Evolutionary conservation across 257 asterid genomes (phyloP).

Genomic region (Coffea canephora): DNA sequence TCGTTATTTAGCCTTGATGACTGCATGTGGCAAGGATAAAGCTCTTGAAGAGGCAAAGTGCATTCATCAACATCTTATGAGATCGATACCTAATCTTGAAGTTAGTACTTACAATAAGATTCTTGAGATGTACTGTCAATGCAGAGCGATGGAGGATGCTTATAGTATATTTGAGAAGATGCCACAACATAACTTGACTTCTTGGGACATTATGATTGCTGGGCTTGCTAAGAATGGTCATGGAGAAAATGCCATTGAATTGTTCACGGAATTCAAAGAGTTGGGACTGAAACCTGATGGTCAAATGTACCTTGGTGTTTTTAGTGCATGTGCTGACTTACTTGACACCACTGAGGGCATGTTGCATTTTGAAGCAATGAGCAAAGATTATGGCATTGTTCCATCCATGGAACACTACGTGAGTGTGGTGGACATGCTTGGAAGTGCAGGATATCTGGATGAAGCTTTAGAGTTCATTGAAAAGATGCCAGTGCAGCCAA

Average conservation of each 20-base stretch:
- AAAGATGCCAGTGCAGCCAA: conserved; percentile 60
- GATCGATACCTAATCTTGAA: conserved; percentile 43
- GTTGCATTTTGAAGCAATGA: conserved; percentile 76
- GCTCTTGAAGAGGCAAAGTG: conserved; percentile 60
- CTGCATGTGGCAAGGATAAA: conserved; percentile 59
- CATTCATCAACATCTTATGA: conserved; percentile 56
- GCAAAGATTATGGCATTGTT: conserved; percentile 50
- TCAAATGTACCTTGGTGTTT: conserved; percentile 59
- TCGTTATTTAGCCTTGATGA: conserved; percentile 49
- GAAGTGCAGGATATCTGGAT: conserved; percentile 62
- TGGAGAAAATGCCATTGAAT: conserved; percentile 63
- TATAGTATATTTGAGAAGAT: conserved; percentile 55
- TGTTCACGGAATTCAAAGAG: conserved; percentile 64
- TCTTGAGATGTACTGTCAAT: conserved; percentile 65
- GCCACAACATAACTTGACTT: conserved; percentile 57
- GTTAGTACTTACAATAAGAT: conserved; percentile 51
- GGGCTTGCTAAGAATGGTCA: conserved; percentile 65
- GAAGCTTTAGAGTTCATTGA: conserved; percentile 82
- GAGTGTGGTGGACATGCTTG: conserved; percentile 67
- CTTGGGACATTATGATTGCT: conserved; percentile 85
- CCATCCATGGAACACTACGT: conserved; percentile 75
- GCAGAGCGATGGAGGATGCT: conserved; percentile 72
- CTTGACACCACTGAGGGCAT: conserved; percentile 66
- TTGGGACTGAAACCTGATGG: conserved; percentile 71
- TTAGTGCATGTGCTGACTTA: conserved; percentile 56